Conservation (phyloP, 2,329 filamentous ascomycete genomes). For the Beauveria australis region DNA sequence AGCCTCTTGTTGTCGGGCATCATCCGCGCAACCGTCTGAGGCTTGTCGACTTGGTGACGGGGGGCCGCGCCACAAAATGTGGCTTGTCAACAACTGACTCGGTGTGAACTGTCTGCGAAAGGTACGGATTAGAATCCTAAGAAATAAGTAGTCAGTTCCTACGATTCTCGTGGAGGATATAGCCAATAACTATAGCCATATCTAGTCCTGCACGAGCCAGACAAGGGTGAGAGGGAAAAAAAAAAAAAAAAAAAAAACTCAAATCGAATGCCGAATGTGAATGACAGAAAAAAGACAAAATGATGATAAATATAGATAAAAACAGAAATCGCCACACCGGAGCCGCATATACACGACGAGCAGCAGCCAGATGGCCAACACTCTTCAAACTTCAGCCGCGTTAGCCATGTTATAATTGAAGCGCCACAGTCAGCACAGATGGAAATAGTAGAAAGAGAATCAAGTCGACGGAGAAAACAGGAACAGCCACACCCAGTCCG, state of each 20-base stretch:
- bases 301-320: too few relatives aligned
- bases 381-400: not conserved
- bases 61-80: constrained; percentile 5
- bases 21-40: not conserved
- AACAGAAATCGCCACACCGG: too few relatives aligned
- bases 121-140: too few relatives aligned
- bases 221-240: too few relatives aligned
- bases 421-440: not conserved
- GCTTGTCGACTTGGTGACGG: not conserved
- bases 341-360: too few relatives aligned
- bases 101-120: not conserved
- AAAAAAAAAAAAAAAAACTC: too few relatives aligned
- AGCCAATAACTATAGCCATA: too few relatives aligned
- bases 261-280: too few relatives aligned
- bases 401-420: not conserved
- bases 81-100: constrained; percentile 7
- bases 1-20: not conserved
- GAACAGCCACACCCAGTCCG: not conserved
- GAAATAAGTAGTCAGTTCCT: too few relatives aligned
- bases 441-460: not conserved
- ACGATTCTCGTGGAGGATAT: too few relatives aligned
- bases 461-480: not conserved
- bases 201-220: too few relatives aligned
- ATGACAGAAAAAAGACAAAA: too few relatives aligned
- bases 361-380: not conserved